Evolutionary conservation across 352 stramenopile species (phyloP).

Genomic region (Phytophthora capsici): DNA sequence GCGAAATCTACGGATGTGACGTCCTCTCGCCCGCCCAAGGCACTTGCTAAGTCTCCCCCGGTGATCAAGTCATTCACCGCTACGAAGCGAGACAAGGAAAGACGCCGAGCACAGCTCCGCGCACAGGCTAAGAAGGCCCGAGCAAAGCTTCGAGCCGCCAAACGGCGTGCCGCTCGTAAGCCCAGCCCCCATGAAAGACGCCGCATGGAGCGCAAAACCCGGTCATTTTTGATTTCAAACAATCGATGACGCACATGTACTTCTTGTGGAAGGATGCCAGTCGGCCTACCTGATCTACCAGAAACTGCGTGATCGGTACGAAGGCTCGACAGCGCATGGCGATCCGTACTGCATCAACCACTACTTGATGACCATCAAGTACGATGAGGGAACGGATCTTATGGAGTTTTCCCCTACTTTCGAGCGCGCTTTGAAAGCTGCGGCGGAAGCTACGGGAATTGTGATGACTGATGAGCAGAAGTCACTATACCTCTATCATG

Average conservation of each 20-base stretch:
- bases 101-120: slow-evolving; percentile 9
- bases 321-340: slow-evolving; percentile 13
- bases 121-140: background rate
- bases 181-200: slow-evolving; percentile 4
- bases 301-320: slow-evolving; percentile 20
- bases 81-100: slow-evolving; percentile 4
- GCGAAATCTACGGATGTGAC: no score
- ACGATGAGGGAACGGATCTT: slow-evolving; percentile 21
- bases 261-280: slow-evolving; percentile 3
- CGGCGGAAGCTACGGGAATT: slow-evolving; percentile 1
- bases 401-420: slow-evolving; percentile 20
- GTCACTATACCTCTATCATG: slow-evolving; percentile 15
- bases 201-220: slow-evolving; percentile 4
- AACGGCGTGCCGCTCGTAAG: background rate
- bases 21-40: no score
- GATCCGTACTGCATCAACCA: slow-evolving; percentile 34
- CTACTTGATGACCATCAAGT: slow-evolving; percentile 31
- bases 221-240: slow-evolving; percentile 18
- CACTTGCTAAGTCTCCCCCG: no score
- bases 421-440: slow-evolving; percentile 7
- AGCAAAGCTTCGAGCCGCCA: background rate
- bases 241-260: slow-evolving; percentile 14
- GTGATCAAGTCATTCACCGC: background rate
- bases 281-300: slow-evolving; percentile 24
- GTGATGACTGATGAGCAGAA: no score